Conservation (phyloP, 2,329 filamentous ascomycete species). For the Ceratocystis diversiconidia region DNA sequence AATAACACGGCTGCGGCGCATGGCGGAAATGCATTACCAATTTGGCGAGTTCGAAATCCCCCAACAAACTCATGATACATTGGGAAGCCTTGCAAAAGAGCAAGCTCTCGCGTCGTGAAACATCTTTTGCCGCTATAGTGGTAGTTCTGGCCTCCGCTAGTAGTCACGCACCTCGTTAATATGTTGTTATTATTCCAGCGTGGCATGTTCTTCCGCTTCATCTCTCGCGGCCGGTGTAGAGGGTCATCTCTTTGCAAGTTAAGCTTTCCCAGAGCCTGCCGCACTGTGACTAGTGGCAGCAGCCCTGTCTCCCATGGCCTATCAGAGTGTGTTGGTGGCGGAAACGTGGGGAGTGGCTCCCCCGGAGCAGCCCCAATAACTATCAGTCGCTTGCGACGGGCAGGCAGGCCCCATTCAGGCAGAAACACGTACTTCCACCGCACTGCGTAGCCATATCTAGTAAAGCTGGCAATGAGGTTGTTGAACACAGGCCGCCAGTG, state of each 20-base stretch:
- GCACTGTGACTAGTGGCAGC: conserved; percentile 32
- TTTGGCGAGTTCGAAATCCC: conserved; percentile 42
- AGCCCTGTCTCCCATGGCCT: conserved; percentile 23
- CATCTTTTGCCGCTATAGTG: conserved; percentile 50
- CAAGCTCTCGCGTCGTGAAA: conserved; percentile 54
- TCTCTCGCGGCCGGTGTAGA: conserved; percentile 29
- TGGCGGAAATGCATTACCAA: conserved; percentile 69
- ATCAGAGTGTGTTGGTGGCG: conserved; percentile 42
- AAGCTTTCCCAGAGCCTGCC: conserved; percentile 29
- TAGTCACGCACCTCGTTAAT: conserved; percentile 48
- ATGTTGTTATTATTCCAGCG: conserved; percentile 34
- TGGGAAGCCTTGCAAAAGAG: conserved; percentile 57
- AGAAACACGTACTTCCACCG: conserved; percentile 49
- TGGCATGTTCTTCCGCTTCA: conserved; percentile 22
- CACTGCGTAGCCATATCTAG: conserved; percentile 51
- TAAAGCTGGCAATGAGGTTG: conserved; percentile 48
- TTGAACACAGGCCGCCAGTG: conserved; percentile 43
- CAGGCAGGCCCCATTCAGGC: conserved; percentile 37
- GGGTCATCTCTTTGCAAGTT: conserved; percentile 22
- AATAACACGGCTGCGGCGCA: conserved; percentile 37
- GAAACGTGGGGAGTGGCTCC: conserved; percentile 53
- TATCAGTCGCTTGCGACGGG: conserved; percentile 37
- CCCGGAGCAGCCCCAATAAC: conserved; percentile 52
- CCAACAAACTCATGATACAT: conserved; percentile 41
- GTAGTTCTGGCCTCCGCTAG: conserved; percentile 45